Evolutionary conservation across 441 rosid genomes (phyloP), one percentile per base, ranked within the genome.

Genomic region (Arabidopsis hybrid): DNA sequence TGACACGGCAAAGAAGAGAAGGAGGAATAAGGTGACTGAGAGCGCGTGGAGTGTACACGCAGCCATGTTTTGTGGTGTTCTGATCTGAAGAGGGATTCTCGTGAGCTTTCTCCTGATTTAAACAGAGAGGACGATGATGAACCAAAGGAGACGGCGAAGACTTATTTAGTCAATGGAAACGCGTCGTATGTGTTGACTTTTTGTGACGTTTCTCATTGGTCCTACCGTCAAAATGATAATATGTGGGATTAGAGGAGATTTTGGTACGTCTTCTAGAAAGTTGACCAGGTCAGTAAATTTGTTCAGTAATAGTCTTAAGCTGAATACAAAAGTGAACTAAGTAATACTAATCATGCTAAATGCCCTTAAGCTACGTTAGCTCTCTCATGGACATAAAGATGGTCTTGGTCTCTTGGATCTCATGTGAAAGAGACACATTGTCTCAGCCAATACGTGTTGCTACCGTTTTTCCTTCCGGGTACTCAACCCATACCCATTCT

Each of bases 151-250:
- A 71, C 80, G 80, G 45, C 75, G 43, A 36, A 0, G 64, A 71
- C 62, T 71, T 4, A 35, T 16, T 11, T 9, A 60, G 77, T 77
- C 73, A 71, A 72, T 12, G 18, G 8, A 29, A 45, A 65, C 73
- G 80, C 77, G 80, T 72, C 77, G 7, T 8, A 26, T 51, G 17
- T 26, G 38, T 59, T 71, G 76, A 77, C 72, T 64, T 77, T 65
- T 8, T 21, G 0, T 7, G 46, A 21, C 46, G 66, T 61, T 43
- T 53, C 35, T 55, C 43, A 59, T 59, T 66, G 52, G 60, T 39
- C 67, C 13, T 17, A 26, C 49, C 17, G 17, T 39, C 1, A 46
- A 9, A 7, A 34, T 55, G 18, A 14, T 18, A 72, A 62, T 53
- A 71, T 58, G 4, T 7, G 17, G 26, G 8, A 1, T 36, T 36